phyloP scores from a whole-genome alignment of 2,329 filamentous ascomycete genomes.

The Pyrenophora graminea region DNA sequence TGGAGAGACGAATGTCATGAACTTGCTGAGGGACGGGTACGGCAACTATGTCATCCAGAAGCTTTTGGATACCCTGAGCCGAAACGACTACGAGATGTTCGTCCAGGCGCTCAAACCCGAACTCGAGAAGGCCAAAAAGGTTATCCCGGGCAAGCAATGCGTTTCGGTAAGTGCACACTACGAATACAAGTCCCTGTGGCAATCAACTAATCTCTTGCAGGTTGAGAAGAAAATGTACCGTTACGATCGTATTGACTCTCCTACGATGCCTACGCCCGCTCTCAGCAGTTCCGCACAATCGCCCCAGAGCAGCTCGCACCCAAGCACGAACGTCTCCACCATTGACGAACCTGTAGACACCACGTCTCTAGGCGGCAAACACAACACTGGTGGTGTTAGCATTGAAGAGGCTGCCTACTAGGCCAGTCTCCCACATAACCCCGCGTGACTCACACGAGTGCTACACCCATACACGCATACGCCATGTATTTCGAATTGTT shows the following conservation, averaged over 20 bases:
- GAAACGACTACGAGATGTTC: slow-evolving; percentile 50
- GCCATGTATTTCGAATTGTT: slow-evolving; percentile 7
- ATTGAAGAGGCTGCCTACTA: slow-evolving; percentile 21
- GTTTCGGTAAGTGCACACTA: slow-evolving; percentile 36
- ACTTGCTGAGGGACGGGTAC: slow-evolving; percentile 85
- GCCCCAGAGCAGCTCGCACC: slow-evolving; percentile 67
- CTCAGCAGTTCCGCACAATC: slow-evolving; percentile 72
- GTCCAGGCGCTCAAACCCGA: slow-evolving; percentile 50
- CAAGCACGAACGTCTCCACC: slow-evolving; percentile 66
- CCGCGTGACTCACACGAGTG: background rate
- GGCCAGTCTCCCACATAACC: background rate
- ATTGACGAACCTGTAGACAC: slow-evolving; percentile 49
- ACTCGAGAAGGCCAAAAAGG: slow-evolving; percentile 50
- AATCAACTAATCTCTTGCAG: slow-evolving; percentile 15
- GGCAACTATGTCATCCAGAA: slow-evolving; percentile 98
- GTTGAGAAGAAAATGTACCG: slow-evolving; percentile 57
- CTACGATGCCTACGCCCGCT: slow-evolving; percentile 57
- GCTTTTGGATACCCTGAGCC: slow-evolving; percentile 61
- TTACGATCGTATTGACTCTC: slow-evolving; percentile 42
- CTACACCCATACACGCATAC: slow-evolving; percentile 6
- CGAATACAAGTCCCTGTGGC: background rate
- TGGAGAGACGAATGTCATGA: slow-evolving; percentile 70
- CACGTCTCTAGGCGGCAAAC: slow-evolving; percentile 17
- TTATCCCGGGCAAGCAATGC: slow-evolving; percentile 51
- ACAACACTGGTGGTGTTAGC: slow-evolving; percentile 20